Evolutionary conservation across 805 yeast genomes (phyloP), one percentile per base, ranked within the genome.

Genomic region (Saccharomycopsis sp.): DNA sequence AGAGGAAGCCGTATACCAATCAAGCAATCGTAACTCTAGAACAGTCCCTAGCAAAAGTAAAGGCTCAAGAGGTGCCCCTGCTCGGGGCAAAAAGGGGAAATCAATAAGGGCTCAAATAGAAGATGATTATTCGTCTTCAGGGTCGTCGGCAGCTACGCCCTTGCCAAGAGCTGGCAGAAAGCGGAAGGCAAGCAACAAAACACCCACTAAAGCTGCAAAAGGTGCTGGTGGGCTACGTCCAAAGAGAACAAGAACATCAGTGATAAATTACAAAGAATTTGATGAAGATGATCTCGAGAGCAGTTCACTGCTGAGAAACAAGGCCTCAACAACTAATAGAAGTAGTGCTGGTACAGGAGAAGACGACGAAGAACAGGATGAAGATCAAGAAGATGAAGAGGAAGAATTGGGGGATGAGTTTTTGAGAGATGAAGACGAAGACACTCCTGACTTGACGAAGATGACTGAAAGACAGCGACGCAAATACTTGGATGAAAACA

Each of bases 381-480:
- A 62, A 3, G 63, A 64, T 46, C 63, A 67, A 66, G 54, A 63
- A 12, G 69, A 67, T 20, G 68, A 72, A 61, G 75, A 70, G 41
- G 76, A 72, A 23, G 66, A 57, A 24, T 62, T 55, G 20, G 65
- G 61, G 16, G 65, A 65, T 12, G 69, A 64, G 4, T 65, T 58
- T 34, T 69, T 66, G 15, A 71, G 58, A 12, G 75, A 73, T 53
- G 81, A 75, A 57, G 71, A 73, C 4, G 79, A 75, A 53, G 76
- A 75, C 21, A 71, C 68, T 18, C 70, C 73, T 37, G 83, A 80
- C 63, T 59, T 75, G 20, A 67, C 79, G 16, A 73, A 77, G 55
- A 74, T 80, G 79, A 81, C 85, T 1, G 85, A 80, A 58, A 67
- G 85, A 61, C 86, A 82, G 66, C 67, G 83, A 52, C 76, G 81